Evolutionary conservation across 1,139 yeast genomes (phyloP).

Genomic region (Sugiyamaella japonica): DNA sequence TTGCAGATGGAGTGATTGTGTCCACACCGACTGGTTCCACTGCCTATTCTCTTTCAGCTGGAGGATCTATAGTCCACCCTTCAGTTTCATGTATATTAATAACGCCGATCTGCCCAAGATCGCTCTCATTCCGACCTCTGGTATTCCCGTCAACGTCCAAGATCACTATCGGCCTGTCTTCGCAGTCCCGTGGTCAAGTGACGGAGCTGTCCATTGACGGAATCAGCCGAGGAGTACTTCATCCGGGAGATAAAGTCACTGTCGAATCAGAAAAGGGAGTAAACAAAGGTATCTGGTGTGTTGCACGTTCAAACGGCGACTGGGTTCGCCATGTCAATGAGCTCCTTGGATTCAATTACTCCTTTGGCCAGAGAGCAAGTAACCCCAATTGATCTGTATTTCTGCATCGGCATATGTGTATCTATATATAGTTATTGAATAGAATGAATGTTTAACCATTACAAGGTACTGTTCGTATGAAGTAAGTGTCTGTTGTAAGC

Average conservation of each 20-base stretch:
- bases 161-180: constrained; percentile 59
- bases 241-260: constrained; percentile 77
- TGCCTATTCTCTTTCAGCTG: constrained; percentile 85
- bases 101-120: constrained; percentile 94
- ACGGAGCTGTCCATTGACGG: constrained; percentile 72
- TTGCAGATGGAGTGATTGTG: constrained; percentile 84
- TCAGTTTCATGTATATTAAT: constrained; percentile 76
- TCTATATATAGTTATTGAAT: constrained; percentile 4
- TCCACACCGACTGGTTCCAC: constrained; percentile 96
- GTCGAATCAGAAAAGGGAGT: constrained; percentile 44
- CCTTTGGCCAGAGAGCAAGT: constrained; percentile 50
- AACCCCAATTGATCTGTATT: background rate
- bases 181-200: constrained; percentile 39
- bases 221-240: constrained; percentile 63
- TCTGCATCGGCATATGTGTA: background rate
- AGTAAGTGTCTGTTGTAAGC: too few species aligned
- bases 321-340: constrained; percentile 92
- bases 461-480: too few species aligned
- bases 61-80: constrained; percentile 93
- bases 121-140: constrained; percentile 82
- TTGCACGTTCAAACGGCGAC: constrained; percentile 76
- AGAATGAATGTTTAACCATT: background rate
- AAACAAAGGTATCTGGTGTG: constrained; percentile 80
- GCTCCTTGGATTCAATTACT: constrained; percentile 81
- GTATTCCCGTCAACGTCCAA: constrained; percentile 73